A percentile compares a stretch with the other conserved stretches of the same genome.
phyloP scores from a whole-genome alignment of 441 rosid species.

The Gossypium lobatum region DNA sequence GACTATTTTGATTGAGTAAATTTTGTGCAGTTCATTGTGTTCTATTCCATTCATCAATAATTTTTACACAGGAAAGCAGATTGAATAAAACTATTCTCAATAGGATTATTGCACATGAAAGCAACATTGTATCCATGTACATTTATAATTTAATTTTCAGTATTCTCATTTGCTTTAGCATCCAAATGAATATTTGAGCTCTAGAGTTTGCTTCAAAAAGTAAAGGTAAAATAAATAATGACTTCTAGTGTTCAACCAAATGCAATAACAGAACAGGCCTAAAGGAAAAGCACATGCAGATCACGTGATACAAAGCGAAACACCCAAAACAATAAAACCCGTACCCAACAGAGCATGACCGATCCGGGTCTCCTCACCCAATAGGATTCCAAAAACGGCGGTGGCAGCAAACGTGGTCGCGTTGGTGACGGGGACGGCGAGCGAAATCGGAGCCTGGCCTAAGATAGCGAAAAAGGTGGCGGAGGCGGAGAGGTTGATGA shows the following conservation, averaged over 20 bases:
- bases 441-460: constrained; percentile 62
- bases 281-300: not conserved
- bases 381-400: constrained; percentile 57
- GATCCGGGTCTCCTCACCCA: constrained; percentile 68
- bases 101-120: not conserved
- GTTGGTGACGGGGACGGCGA: constrained; percentile 85
- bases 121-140: not conserved
- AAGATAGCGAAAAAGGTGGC: constrained; percentile 77
- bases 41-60: not conserved
- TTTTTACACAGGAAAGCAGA: not conserved
- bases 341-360: constrained; percentile 59
- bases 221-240: not conserved
- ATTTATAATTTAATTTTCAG: not conserved
- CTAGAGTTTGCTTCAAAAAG: not conserved
- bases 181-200: not conserved
- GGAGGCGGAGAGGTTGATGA: constrained; percentile 81
- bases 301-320: constrained; percentile 67
- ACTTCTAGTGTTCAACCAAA: not conserved
- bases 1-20: not conserved
- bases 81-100: not conserved
- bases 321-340: constrained; percentile 57
- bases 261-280: not conserved
- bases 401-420: constrained; percentile 91
- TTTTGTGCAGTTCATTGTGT: not conserved
- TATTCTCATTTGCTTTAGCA: not conserved